Base-by-base conservation (phyloP, 371 early-diverging fungal species). In the Apophysomyces trapeziformis region DNA sequence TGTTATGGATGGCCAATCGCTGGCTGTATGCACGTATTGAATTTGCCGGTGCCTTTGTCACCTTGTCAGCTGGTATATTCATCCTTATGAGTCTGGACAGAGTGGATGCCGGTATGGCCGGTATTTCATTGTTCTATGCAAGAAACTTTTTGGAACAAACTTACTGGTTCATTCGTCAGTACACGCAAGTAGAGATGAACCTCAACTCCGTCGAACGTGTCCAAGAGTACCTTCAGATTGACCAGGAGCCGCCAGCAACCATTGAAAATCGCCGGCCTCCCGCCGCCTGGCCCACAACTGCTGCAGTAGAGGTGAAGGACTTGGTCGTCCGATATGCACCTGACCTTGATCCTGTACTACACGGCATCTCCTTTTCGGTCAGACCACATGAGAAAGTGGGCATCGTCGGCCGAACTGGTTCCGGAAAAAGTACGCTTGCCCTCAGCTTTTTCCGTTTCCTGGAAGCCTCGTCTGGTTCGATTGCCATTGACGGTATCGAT, bases 181-280 rank as follows among this genome's bases (percentile, higher is more conserved):
- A 89, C 67, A 91, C 93, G 3, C 77, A 89, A 50, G 84, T 94
- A 45, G 95, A 95, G 70, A 92, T 92, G 90, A 80, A 88, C 41
- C 81, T 94, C 66, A 93, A 91, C 74, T 82, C 88, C 9, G 92
- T 96, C 5, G 96, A 96, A 71, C 89, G 96, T n/a, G 82, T 94
- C 0, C 80, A 86, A 44, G 91, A 95, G 71, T 96, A 95, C 69
- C 71, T 88, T 26, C 68, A 70, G 26, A 79, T 93, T 59, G 87
- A 89, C 37, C 89, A 91, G 68, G 95, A 95, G 66, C 87, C 92
- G 5, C 69, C 82, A 12, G 69, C 81, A 9, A 38, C 74, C 5
- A 71, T 82, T 54, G 76, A 79, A 5, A 82, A 67, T 0, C 61
- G 65, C 6, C 68, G 77, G 16, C 89, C 85, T 35, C 85, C 87